Evolutionary conservation across 2,329 filamentous ascomycete genomes (phyloP), one percentile per base, ranked within the genome.

Genomic region (Cadophora sp.): DNA sequence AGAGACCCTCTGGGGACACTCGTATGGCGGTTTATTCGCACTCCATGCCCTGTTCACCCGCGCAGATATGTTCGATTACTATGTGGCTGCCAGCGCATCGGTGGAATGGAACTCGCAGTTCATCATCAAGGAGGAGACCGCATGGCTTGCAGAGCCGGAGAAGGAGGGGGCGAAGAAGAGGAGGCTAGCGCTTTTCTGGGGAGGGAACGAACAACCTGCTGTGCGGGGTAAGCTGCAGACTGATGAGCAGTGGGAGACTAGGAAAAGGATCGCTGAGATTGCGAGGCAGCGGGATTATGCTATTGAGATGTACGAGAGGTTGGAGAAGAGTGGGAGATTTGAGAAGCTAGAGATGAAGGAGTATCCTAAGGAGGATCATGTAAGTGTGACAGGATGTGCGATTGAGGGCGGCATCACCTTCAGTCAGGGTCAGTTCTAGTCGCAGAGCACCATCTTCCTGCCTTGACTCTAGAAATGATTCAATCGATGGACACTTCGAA

Each of bases 11-110:
- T 53, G 46, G 27, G 64, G 64, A 29, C 55, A 66, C 24, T 66
- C 64, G 12, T 66, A 66, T 37, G 64, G 64, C 4, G 64, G 64
- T 9, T 14, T 66, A 27, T 66, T 66, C 27, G 46, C 64, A 3
- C 56, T 66, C 0, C 56, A 66, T 58, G 27, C 46, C 1, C 12
- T 66, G 16, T 66, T 66, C 31, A 66, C 64, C 3, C 37, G 50
- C 19, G 4, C 56, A 19, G 43, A 61, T 46, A 61, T 61, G 56
- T 66, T 66, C 56, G 56, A 66, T 58, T 24, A 26, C 14, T 66
- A 61, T 43, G 34, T 61, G 6, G 64, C 64, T 4, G 58, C 22
- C 27, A 66, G 64, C 22, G 55, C 64, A 16, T 66, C 64, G 3
- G 24, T 66, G 11, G 59, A 58, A 48, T 66, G 56, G 56, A 58